phyloP scores from a whole-genome alignment of 768 basidiomycete genomes.

The Crepidotus variabilis region DNA sequence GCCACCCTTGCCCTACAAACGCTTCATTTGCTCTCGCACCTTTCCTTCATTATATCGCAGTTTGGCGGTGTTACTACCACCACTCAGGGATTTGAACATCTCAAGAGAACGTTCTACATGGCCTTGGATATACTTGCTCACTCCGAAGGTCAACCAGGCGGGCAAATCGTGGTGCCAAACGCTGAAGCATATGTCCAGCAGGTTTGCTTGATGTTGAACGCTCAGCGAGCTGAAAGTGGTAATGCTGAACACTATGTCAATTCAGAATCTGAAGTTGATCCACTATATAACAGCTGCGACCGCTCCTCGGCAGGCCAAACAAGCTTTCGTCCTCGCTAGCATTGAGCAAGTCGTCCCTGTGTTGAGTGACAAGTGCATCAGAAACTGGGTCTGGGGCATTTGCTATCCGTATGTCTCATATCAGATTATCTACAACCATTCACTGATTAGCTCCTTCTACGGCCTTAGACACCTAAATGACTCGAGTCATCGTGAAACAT shows the following conservation, averaged over 20 bases:
- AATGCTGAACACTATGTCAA: not conserved
- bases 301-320: constrained; percentile 32
- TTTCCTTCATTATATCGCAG: constrained; percentile 75
- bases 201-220: constrained; percentile 20
- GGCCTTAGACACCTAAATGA: constrained; percentile 54
- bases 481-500: constrained; percentile 65
- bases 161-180: constrained; percentile 3
- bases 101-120: constrained; percentile 73
- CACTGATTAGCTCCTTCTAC: not conserved
- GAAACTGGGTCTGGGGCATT: constrained; percentile 52
- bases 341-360: constrained; percentile 76
- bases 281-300: constrained; percentile 16
- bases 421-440: not conserved
- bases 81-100: constrained; percentile 59
- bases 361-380: constrained; percentile 49
- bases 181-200: constrained; percentile 27
- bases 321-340: constrained; percentile 66
- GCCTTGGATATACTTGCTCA: constrained; percentile 68
- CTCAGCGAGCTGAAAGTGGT: constrained; percentile 24
- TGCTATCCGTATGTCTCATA: constrained; percentile 57
- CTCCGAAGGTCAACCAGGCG: constrained; percentile 20
- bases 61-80: constrained; percentile 71
- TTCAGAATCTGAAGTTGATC: constrained; percentile 4
- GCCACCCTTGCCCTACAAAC: constrained; percentile 49
- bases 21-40: constrained; percentile 56